Conservation (phyloP, 768 basidiomycete species). For the Mycena filopes region DNA sequence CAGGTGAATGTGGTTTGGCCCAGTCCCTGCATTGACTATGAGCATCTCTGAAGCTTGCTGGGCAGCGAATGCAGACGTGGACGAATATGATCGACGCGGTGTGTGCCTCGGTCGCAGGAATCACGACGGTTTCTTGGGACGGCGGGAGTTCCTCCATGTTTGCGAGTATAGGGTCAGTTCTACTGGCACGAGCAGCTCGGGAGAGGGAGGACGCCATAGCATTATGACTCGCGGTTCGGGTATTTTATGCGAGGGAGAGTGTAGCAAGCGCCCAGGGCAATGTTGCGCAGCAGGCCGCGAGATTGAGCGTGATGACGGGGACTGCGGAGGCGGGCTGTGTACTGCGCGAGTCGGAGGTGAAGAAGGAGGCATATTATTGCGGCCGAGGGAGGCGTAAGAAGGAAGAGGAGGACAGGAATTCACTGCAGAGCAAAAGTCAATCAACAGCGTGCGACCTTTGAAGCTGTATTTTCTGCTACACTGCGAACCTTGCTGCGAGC, state of each 20-base stretch:
- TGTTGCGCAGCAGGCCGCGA: slow-evolving; percentile 29
- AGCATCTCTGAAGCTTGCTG: neutral
- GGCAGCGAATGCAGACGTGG: slow-evolving; percentile 58
- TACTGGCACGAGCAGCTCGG: too few relatives aligned
- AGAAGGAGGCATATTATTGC: neutral
- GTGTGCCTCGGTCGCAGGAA: slow-evolving; percentile 49
- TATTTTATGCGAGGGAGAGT: slow-evolving; percentile 19
- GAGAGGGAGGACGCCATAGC: neutral
- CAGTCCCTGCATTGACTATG: slow-evolving; percentile 44
- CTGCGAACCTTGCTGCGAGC: too few relatives aligned
- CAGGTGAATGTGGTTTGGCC: slow-evolving; percentile 53
- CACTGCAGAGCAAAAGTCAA: too few relatives aligned
- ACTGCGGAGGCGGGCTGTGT: slow-evolving; percentile 29
- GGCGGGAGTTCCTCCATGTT: slow-evolving; percentile 28
- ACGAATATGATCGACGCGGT: slow-evolving; percentile 79
- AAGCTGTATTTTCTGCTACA: too few relatives aligned
- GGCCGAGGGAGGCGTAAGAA: too few relatives aligned
- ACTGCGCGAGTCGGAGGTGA: slow-evolving; percentile 13
- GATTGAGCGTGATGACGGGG: neutral
- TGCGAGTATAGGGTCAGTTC: slow-evolving; percentile 6
- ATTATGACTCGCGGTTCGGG: neutral
- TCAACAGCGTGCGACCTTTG: too few relatives aligned
- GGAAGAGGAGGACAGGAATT: too few relatives aligned
- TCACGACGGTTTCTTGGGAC: slow-evolving; percentile 28
- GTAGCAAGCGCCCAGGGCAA: slow-evolving; percentile 26